Base-by-base conservation (phyloP, 257 asterid species). In the Misopates orontium region DNA sequence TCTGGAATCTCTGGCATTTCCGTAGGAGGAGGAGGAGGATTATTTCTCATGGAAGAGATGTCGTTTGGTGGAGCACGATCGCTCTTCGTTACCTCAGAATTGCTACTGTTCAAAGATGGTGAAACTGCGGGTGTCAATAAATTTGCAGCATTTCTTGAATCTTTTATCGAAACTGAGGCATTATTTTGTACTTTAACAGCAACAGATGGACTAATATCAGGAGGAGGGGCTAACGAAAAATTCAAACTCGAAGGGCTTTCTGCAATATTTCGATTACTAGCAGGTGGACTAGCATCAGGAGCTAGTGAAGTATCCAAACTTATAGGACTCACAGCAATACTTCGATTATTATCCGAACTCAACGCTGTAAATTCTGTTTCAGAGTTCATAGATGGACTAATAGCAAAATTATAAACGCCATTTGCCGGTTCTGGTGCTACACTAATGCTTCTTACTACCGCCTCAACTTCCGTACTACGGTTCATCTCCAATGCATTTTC, bases 381-480 rank as follows among this genome's bases (percentile, higher is more conserved):
- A 31, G 12, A 1, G 32, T 9, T 32, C 4, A 28, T 48, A 15
- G 71, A 41, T 2, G 67, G 61, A 40, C 49, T 59, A 32, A 51
- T 54, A 72, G 11, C 48, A n/a, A 22, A 23, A 28, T 1, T 17
- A 48, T n/a, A 19, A 13, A 25, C 36, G 62, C 51, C 18, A 15
- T 39, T n/a, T 42, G 74, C 20, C 39, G 45, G 67, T 53, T 62
- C 64, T 0, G 79, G 75, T 9, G 68, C 67, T 17, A 61, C 10
- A 15, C 74, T 44, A 64, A 51, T 36, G 62, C 47, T 36, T 21
- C 67, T 66, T 22, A 16, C 67, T 16, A 70, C 1, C 10, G 55
- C 9, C 68, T 48, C 72, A 8, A 53, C 55, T 13, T 67, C 60
- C 12, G 54, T 72, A 1, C 62, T 56, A 44, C 10, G 69, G 21